Base-by-base conservation (phyloP, 345 rosid genomes). In the Adansonia digitata region DNA sequence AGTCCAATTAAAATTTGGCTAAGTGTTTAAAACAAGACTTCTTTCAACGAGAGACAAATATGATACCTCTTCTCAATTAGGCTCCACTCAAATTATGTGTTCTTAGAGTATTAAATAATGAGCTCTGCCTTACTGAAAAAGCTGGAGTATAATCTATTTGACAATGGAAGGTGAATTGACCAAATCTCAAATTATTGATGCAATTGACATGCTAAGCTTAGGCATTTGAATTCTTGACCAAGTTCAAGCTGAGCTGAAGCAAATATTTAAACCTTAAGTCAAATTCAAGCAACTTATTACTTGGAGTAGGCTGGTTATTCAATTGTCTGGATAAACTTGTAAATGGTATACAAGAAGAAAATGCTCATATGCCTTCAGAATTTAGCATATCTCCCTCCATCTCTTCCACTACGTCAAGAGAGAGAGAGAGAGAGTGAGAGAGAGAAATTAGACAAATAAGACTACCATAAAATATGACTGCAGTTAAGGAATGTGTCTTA, bases 221-320 rank as follows among this genome's bases (percentile, higher is more conserved):
- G 12, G 7, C 11, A 56, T 56, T 24, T 56, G 62, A 56, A 56
- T 7, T 56, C 34, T 20, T 24, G 34, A 26, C 34, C 11, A 56
- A 56, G 34, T 56, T 55, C 61, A 55, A 1, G 27, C 31, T 24
- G 31, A 0, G 31, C 34, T 55, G 31, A 55, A 9, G 31, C 31
- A 55, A 24, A 27, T 9, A 55, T 22, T 22, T 55, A 55, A 53
- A 55, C 22, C 5, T 20, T 55, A 53, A 22, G 29, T 56, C 31
- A 56, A 56, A 56, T 14, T 22, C 1, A 0, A 55, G 60, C 65
- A 65, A 65, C 48, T 64, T 64, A 39, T 64, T 39, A 13, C 26
- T 39, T 39, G 69, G 48, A 64, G 69, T 64, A 64, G 27, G 17
- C 11, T 64, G 29, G 48, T 64, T 40, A 64, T 64, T 64, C 43